Evolutionary conservation across 2,329 filamentous ascomycete genomes (phyloP).

Genomic region (Trichoderma lentiforme): DNA sequence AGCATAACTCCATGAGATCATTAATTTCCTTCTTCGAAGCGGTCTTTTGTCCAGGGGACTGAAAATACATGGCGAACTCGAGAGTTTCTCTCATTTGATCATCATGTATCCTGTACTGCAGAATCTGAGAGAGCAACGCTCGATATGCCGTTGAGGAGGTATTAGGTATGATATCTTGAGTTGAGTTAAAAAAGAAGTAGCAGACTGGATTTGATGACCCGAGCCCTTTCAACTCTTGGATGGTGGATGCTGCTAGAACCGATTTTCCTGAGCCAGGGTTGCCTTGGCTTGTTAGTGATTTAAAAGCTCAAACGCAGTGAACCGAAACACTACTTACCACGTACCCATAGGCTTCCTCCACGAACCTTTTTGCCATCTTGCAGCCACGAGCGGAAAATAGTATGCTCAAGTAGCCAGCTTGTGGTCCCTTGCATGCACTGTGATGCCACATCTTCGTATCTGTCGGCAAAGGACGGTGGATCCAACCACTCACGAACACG

Average conservation of each 20-base stretch:
- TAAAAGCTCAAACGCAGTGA: not conserved
- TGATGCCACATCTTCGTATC: not conserved
- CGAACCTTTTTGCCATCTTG: not conserved
- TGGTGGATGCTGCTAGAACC: not conserved
- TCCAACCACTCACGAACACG: not conserved
- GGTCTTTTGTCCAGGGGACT: not conserved
- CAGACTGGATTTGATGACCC: not conserved
- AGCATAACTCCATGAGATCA: not conserved
- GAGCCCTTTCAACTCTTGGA: not conserved
- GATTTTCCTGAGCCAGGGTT: not conserved
- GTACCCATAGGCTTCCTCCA: not conserved
- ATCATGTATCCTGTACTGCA: not conserved
- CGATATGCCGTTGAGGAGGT: not conserved
- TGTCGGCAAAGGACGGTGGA: not conserved
- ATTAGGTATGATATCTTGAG: not conserved
- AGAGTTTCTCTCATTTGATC: not conserved
- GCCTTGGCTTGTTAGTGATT: not conserved
- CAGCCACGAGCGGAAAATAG: not conserved
- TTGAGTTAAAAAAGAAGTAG: not conserved
- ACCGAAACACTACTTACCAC: not conserved
- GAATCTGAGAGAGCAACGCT: not conserved
- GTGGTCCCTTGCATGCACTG: not conserved
- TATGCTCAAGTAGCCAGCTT: not conserved
- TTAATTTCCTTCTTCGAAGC: not conserved
- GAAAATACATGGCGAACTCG: not conserved